Conservation (phyloP, 371 early-diverging fungal genomes). For the Fennellomyces sp. region DNA sequence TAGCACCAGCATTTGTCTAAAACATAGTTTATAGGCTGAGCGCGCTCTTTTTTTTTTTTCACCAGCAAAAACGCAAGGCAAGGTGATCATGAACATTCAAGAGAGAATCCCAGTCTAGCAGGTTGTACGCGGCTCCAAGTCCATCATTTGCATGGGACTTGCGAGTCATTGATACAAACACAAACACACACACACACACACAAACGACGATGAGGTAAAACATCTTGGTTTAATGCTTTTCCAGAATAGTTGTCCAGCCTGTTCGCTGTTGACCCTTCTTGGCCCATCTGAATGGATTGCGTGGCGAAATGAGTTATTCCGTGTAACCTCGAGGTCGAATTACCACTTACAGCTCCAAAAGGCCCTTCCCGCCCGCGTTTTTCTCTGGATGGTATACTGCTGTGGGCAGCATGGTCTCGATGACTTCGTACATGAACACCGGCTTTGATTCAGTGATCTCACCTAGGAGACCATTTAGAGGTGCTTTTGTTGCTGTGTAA, state of each 20-base stretch:
- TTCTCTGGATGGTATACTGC: constrained; percentile 68
- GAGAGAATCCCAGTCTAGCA: too few relatives aligned
- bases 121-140: too few relatives aligned
- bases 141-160: too few relatives aligned
- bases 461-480: too few relatives aligned
- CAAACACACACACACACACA: background rate
- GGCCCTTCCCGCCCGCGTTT: constrained; percentile 64
- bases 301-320: too few relatives aligned
- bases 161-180: background rate
- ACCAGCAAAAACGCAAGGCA: too few relatives aligned
- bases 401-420: constrained; percentile 87
- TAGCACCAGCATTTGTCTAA: too few relatives aligned
- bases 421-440: constrained; percentile 77
- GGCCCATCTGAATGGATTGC: constrained; percentile 44
- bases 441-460: constrained; percentile 83
- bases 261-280: constrained; percentile 41
- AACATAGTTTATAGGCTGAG: too few relatives aligned
- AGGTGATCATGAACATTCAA: too few relatives aligned
- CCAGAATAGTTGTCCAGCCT: constrained; percentile 59
- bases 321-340: background rate
- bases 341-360: constrained; percentile 74
- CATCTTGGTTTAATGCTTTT: background rate
- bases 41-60: too few relatives aligned
- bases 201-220: background rate
- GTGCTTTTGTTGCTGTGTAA: too few relatives aligned